phyloP scores from a whole-genome alignment of 306 rosid genomes.

The Luffa aegyptiaca region DNA sequence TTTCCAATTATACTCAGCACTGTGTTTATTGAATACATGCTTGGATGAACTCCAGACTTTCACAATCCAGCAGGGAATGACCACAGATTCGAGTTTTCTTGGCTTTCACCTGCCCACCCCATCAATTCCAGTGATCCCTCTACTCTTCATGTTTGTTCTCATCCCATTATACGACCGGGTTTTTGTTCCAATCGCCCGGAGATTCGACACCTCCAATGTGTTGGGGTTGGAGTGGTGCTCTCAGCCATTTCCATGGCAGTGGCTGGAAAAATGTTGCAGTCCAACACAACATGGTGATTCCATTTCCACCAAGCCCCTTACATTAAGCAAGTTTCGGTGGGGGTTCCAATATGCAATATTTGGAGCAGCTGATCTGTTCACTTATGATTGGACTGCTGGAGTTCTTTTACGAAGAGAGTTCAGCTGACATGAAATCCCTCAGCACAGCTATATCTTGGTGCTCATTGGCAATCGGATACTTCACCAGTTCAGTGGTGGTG shows the following conservation, averaged over 20 bases:
- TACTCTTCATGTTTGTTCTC: background rate
- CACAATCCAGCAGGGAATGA: background rate
- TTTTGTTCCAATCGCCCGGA: background rate
- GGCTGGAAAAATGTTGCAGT: too few relatives aligned
- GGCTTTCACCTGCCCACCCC: background rate
- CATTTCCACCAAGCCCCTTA: too few relatives aligned
- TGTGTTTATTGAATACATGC: background rate
- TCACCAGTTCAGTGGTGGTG: constrained; percentile 39
- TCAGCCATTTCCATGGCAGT: too few relatives aligned
- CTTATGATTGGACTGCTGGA: too few relatives aligned
- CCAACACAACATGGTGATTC: too few relatives aligned
- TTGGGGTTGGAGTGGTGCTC: background rate
- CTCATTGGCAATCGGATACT: constrained; percentile 29
- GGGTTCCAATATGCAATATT: too few relatives aligned
- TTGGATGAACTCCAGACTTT: background rate
- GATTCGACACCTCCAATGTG: background rate
- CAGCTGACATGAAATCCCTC: constrained; percentile 5
- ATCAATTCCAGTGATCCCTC: background rate
- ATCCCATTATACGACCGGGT: background rate
- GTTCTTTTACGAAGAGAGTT: background rate
- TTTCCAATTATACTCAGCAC: background rate
- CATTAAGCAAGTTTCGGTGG: too few relatives aligned
- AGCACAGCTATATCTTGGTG: constrained; percentile 13
- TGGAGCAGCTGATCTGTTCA: too few relatives aligned
- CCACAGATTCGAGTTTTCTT: background rate